Evolutionary conservation across 495 filamentous ascomycete genomes (phyloP).

Genomic region (Jackrogersella multiformis): DNA sequence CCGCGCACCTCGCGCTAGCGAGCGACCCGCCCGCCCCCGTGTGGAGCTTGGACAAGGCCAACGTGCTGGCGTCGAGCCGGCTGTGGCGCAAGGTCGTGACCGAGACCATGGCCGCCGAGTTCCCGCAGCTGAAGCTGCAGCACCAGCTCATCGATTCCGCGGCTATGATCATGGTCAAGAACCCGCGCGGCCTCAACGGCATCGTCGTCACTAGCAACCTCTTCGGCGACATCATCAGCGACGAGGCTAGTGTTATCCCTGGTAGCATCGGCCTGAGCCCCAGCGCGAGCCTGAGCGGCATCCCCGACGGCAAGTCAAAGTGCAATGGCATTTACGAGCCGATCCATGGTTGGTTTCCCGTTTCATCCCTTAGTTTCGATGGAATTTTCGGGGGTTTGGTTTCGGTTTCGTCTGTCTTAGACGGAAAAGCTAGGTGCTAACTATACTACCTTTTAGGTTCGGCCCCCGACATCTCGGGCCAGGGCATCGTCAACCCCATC

Average conservation of each 20-base stretch:
- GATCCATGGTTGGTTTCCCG: conserved; percentile 79
- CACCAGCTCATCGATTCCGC: conserved; percentile 97
- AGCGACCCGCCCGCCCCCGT: conserved; percentile 83
- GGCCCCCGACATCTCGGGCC: conserved; percentile 80
- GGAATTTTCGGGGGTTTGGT: no score
- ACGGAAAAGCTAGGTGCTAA: conserved; percentile 18
- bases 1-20: conserved; percentile 81
- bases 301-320: conserved; percentile 79
- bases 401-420: no score
- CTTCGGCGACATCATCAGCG: conserved; percentile 95
- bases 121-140: conserved; percentile 81
- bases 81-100: conserved; percentile 90
- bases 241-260: conserved; percentile 96
- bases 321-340: conserved; percentile 96
- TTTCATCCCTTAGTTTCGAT: conserved; percentile 21
- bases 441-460: conserved; percentile 54
- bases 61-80: conserved; percentile 89
- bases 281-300: conserved; percentile 84
- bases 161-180: conserved; percentile 98
- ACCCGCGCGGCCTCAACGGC: conserved; percentile 88
- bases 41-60: conserved; percentile 95
- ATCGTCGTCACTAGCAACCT: conserved; percentile 94
- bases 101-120: conserved; percentile 85
- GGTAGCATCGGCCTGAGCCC: conserved; percentile 90
- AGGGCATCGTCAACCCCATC: conserved; percentile 87